Evolutionary conservation across 805 yeast genomes (phyloP), one percentile per base, ranked within the genome.

Genomic region (Candida ulmi): DNA sequence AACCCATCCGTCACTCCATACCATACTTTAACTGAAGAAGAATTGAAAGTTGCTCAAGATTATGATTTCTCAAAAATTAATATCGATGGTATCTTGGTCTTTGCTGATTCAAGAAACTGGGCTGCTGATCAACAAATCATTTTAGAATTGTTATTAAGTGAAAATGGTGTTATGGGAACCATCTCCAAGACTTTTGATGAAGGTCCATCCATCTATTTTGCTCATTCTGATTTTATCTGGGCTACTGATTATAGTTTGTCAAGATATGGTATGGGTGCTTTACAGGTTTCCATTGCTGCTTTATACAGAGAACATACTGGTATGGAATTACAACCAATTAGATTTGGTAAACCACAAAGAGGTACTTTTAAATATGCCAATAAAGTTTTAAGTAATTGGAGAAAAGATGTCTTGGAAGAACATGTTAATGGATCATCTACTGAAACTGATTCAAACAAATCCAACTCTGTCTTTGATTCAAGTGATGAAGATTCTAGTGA

Each of bases 201-300:
- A 47, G 90, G 90, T 29, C 93, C 95, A 26, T 78, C 78, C 35
- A 76, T 87, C 41, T 85, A 83, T 63, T 88, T 87, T 69, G 95
- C 95, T 31, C 95, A 88, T 60, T 83, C 91, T 17, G 96, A 88
- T 63, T 83, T 88, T 54, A 86, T 88, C 40, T 88, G 96, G 96
- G 91, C 95, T 11, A 85, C 96, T 4, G 84, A 87, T 62, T 87
- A 84, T 58, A 77, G 76, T 51, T 68, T 84, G 45, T 78, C 88
- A 15, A 72, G 96, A 58, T 86, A 88, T 57, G 96, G 96, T 45
- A 88, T 88, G 95, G 96, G 96, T 43, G 96, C 96, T 4, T 69
- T 88, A 47, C 95, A 87, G 61, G 88, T 85, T 30, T 83, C 95
- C 17, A 79, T 87, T 54, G 88, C 90, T 40, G 93, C 95, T 0